These are phyloP conservation scores for Shiraia bambusicola DNA, from an alignment of 2,329 filamentous ascomycete genomes.

Conservation along the genomic window DNA sequence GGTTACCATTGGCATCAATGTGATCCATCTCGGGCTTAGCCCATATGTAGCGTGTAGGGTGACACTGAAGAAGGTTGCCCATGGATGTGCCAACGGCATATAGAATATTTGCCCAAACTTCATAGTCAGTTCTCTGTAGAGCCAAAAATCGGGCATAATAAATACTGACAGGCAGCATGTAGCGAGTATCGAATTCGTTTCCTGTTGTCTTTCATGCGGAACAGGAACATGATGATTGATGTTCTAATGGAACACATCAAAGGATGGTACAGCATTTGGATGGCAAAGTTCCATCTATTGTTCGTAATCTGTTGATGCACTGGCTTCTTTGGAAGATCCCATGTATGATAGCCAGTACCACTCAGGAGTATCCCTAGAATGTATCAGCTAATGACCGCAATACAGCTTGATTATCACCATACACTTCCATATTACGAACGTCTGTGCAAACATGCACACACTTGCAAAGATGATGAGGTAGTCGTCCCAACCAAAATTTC, in stretches of 20 bases:
- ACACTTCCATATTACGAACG: slow-evolving; percentile 29
- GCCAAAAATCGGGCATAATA: neutral
- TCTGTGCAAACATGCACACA: slow-evolving; percentile 27
- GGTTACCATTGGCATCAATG: slow-evolving; percentile 26
- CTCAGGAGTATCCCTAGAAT: slow-evolving; percentile 30
- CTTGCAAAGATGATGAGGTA: slow-evolving; percentile 31
- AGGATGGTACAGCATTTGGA: slow-evolving; percentile 44
- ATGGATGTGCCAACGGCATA: slow-evolving; percentile 39
- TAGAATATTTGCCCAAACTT: slow-evolving; percentile 40
- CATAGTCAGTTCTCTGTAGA: neutral
- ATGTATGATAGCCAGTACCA: slow-evolving; percentile 37
- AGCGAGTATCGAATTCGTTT: slow-evolving; percentile 32
- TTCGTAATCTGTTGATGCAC: slow-evolving; percentile 29
- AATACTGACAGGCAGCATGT: slow-evolving; percentile 29
- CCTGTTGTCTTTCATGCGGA: slow-evolving; percentile 39
- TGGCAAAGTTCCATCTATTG: slow-evolving; percentile 37
- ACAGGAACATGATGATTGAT: slow-evolving; percentile 43
- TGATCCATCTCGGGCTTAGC: slow-evolving; percentile 34
- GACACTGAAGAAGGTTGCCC: slow-evolving; percentile 41
- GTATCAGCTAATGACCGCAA: neutral
- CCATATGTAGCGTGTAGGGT: slow-evolving; percentile 35
- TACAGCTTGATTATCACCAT: slow-evolving; percentile 2
- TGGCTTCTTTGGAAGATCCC: slow-evolving; percentile 34
- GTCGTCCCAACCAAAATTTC: slow-evolving; percentile 40
- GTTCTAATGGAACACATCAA: slow-evolving; percentile 41